phyloP scores from a whole-genome alignment of 192 early-diverging fungal species.

The Linnemannia elongata region DNA sequence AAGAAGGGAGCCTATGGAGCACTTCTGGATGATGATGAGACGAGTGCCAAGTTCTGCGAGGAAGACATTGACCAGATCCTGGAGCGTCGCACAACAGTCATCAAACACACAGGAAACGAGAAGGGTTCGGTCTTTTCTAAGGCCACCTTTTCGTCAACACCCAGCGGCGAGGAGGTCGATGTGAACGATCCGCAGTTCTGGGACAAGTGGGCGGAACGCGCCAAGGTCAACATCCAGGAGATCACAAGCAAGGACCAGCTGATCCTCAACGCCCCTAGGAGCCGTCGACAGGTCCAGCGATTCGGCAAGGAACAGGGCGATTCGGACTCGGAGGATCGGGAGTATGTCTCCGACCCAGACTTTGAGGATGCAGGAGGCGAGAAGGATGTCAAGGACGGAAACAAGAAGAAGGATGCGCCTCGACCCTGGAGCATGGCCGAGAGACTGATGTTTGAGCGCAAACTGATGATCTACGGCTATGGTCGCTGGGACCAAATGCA shows the following conservation, averaged over 20 bases:
- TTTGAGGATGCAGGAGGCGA: slow-evolving; percentile 56
- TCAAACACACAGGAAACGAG: slow-evolving; percentile 79
- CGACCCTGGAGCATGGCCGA: slow-evolving; percentile 68
- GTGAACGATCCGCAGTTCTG: slow-evolving; percentile 91
- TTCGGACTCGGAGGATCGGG: slow-evolving; percentile 60
- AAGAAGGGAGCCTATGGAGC: slow-evolving; percentile 95
- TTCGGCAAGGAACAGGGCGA: slow-evolving; percentile 58
- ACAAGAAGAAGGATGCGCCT: slow-evolving; percentile 53
- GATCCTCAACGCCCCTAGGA: slow-evolving; percentile 77
- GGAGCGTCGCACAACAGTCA: slow-evolving; percentile 82
- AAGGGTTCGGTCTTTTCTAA: slow-evolving; percentile 89
- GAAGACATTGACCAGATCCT: slow-evolving; percentile 93
- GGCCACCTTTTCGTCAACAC: slow-evolving; percentile 75
- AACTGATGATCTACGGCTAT: slow-evolving; percentile 75
- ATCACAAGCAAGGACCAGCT: slow-evolving; percentile 67
- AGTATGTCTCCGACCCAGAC: slow-evolving; percentile 63
- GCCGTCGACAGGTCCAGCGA: slow-evolving; percentile 71
- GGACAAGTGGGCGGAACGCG: slow-evolving; percentile 88
- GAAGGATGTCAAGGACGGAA: slow-evolving; percentile 28
- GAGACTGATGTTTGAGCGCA: slow-evolving; percentile 68
- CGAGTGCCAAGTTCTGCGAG: slow-evolving; percentile 83
- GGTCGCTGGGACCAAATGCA: slow-evolving; percentile 75
- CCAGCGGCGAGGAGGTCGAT: slow-evolving; percentile 69
- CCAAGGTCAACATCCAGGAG: slow-evolving; percentile 76
- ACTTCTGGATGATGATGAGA: slow-evolving; percentile 84